phyloP scores from a whole-genome alignment of 257 asterid species.

The Plantago major region DNA sequence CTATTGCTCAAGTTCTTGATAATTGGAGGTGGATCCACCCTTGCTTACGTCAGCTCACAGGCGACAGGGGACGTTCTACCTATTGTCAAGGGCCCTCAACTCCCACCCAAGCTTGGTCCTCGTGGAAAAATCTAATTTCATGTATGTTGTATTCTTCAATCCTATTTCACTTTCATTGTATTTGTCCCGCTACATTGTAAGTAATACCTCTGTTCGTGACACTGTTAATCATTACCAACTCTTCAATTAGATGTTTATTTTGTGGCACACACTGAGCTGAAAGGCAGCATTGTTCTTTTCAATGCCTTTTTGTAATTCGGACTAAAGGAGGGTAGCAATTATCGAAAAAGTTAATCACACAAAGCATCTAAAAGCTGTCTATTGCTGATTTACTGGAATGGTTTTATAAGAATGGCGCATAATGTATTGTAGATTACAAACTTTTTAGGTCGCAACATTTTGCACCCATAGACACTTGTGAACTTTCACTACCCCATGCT shows the following conservation, averaged over 20 bases:
- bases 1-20: constrained; percentile 90
- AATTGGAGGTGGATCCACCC: constrained; percentile 81
- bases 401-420: background rate
- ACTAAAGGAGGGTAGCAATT: no score
- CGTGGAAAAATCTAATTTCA: constrained; percentile 65
- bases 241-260: constrained; percentile 22
- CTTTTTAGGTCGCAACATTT: no score
- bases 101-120: constrained; percentile 79
- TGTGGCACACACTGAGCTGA: constrained; percentile 4
- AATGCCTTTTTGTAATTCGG: no score
- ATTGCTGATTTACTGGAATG: no score
- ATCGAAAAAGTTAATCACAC: no score
- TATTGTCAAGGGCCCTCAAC: constrained; percentile 90
- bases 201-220: constrained; percentile 38
- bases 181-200: constrained; percentile 46
- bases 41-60: constrained; percentile 76
- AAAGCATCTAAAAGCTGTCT: no score
- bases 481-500: no score
- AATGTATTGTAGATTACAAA: no score
- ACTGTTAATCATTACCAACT: constrained; percentile 22
- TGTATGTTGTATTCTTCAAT: constrained; percentile 10
- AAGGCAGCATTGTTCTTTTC: background rate
- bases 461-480: no score
- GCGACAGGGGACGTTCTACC: constrained; percentile 91
- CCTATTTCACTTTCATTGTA: constrained; percentile 20